Evolutionary conservation across 2,329 filamentous ascomycete genomes (phyloP), one percentile per base, ranked within the genome.

Genomic region (Colletotrichum lini): DNA sequence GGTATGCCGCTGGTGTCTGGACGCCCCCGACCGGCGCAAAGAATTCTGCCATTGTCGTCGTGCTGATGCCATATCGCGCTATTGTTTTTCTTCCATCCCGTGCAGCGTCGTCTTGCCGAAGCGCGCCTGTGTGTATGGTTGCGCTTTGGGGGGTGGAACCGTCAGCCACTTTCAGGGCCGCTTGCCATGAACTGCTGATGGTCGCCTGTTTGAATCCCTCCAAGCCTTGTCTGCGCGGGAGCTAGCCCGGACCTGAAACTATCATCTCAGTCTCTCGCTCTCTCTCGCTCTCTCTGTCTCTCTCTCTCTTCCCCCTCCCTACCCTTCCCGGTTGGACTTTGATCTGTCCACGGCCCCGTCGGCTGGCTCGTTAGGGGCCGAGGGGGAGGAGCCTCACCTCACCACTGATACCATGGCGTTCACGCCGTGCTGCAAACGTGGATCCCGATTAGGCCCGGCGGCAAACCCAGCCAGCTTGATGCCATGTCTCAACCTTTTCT

Each of bases 191-290:
- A 63, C 56, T 68, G 68, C 52, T 71, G 50, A 58, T 68, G 57
- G 64, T 68, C 52, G 52, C 21, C 58, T 58, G 68, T 68, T 68
- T 54, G 68, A 53, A 42, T 45, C 52, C 52, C 68, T 10, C 35
- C 56, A 62, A 50, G 50, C 58, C 68, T 62, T 65, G 64, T 58
- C 64, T 68, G 64, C 65, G 38, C 65, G 64, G 64, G 57, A 62
- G 64, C 68, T 67, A 68, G 58, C 57, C 57, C 58, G 57, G 68
- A 68, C 68, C 68, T 68, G 68, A 71, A 71, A 71, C 68, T 71
- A 58, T 53, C 50, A 61, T 71, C 52, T 71, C 52, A 57, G 35
- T 38, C 35, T 38, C 35, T 38, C 35, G 1, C 6, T 35, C 35
- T 35, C 35, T 9, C 35, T 35, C 35, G 8, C 35, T 38, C 35